Percentiles rank a stretch among this genome's conserved stretches.
Evolutionary conservation across 2,329 filamentous ascomycete species (phyloP).

Genomic region (Hypomyces perniciosus): DNA sequence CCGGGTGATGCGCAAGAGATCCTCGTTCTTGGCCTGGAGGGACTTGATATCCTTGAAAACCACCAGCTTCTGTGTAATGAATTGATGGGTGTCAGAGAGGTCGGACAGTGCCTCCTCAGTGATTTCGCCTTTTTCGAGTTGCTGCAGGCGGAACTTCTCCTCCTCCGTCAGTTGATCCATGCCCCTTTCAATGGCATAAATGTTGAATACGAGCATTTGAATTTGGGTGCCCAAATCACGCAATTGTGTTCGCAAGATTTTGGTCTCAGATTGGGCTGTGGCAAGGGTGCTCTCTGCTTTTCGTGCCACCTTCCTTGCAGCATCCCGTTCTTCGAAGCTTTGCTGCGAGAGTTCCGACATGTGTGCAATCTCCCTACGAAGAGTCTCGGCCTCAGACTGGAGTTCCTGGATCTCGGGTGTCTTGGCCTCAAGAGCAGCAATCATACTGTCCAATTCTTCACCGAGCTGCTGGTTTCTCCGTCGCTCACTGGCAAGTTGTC

Average conservation of each 20-base stretch:
- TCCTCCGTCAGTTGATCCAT: slow-evolving; percentile 63
- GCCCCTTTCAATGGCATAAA: slow-evolving; percentile 76
- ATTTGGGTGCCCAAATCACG: slow-evolving; percentile 86
- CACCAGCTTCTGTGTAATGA: slow-evolving; percentile 85
- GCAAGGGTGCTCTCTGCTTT: slow-evolving; percentile 70
- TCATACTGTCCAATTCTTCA: slow-evolving; percentile 76
- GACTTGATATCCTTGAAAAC: slow-evolving; percentile 82
- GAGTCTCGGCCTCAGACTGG: slow-evolving; percentile 69
- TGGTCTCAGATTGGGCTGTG: slow-evolving; percentile 59
- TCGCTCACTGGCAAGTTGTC: slow-evolving; percentile 66
- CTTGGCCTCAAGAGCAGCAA: slow-evolving; percentile 76
- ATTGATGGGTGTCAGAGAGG: slow-evolving; percentile 75
- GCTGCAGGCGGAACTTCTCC: slow-evolving; percentile 69
- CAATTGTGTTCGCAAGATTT: slow-evolving; percentile 78
- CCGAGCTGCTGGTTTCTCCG: slow-evolving; percentile 68
- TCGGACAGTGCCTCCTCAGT: slow-evolving; percentile 65
- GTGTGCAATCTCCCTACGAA: slow-evolving; percentile 74
- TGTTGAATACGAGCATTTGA: slow-evolving; percentile 82
- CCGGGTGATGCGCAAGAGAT: slow-evolving; percentile 74
- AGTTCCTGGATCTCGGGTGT: slow-evolving; percentile 85
- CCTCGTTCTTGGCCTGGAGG: slow-evolving; percentile 80
- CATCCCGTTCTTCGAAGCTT: slow-evolving; percentile 73
- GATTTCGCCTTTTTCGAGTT: slow-evolving; percentile 69
- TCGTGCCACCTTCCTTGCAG: slow-evolving; percentile 68
- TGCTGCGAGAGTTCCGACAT: slow-evolving; percentile 82